Evolutionary conservation across 768 basidiomycete genomes (phyloP).

Genomic region (Boletus sp.): DNA sequence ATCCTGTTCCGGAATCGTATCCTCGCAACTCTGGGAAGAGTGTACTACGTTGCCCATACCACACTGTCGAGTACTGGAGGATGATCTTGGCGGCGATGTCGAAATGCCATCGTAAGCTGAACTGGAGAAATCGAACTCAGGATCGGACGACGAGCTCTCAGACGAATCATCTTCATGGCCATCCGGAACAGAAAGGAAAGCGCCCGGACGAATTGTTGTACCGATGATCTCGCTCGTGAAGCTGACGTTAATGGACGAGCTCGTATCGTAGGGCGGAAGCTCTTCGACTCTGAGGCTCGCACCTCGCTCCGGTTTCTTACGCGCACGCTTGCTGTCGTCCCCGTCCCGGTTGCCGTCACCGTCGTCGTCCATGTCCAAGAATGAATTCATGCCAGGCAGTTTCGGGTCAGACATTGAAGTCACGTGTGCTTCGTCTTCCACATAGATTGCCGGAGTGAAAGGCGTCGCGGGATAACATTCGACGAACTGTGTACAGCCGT

Average conservation of each 20-base stretch:
- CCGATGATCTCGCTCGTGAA: constrained; percentile 18
- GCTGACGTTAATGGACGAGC: neutral
- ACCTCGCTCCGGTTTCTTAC: neutral
- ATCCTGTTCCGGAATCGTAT: neutral
- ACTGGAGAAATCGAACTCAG: neutral
- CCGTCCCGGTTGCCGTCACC: too few relatives aligned
- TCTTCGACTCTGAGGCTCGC: neutral
- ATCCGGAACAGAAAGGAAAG: neutral
- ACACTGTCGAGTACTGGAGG: constrained; percentile 1
- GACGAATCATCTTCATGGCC: neutral
- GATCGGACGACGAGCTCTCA: neutral
- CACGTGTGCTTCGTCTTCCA: constrained; percentile 16
- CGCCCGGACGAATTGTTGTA: constrained; percentile 1
- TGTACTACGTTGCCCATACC: constrained; percentile 9
- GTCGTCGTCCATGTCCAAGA: constrained; percentile 11
- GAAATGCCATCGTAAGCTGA: neutral
- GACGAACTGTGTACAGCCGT: constrained; percentile 2
- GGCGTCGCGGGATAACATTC: constrained; percentile 15
- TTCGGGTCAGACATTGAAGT: neutral
- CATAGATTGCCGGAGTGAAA: constrained; percentile 15
- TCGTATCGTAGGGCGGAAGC: constrained; percentile 15
- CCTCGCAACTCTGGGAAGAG: neutral
- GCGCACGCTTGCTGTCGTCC: neutral
- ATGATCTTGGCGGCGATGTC: neutral
- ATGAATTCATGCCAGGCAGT: constrained; percentile 11